Base-by-base conservation (phyloP, 148 eudicot species). In the Rhododendron vialii region DNA sequence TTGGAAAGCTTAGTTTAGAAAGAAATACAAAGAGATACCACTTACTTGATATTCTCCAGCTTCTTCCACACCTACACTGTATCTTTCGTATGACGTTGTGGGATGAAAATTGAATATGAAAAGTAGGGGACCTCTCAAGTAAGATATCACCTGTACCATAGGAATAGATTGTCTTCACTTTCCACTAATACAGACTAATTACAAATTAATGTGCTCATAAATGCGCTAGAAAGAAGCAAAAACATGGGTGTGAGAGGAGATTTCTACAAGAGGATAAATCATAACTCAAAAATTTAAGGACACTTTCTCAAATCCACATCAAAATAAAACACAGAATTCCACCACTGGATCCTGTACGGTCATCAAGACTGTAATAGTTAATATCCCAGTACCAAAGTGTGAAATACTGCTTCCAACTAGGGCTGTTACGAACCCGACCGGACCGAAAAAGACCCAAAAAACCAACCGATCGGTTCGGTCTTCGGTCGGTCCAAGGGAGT, bases 11-110 rank as follows among this genome's bases (percentile, higher is more conserved):
- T 35, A n/a, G 67, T 22, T 51, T 82, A 20, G 35, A 57, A 73
- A 88, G 50, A 84, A 75, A 61, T 55, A 55, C 24, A 18, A 82
- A 50, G 14, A 83, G 4, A 74, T 15, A 61, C 74, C 28, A 84
- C 98, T 92, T 88, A 94, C 99, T 90, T 93, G 94, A 93, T 95
- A 97, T 83, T 97, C 99, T 86, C 99, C 99, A 82, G 99, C 99
- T 92, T 97, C 99, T 90, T 93, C 99, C 47, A 95, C 96, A 63
- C 99, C 99, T 28, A 97, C 90, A 83, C 81, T 89, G 69, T 93
- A 94, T 85, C 89, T 92, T 86, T 93, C 94, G 80, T 93, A 93
- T 11, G 99, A 92, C 71, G 90, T 90, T 45, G 92, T 85, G 45
- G 99, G 98, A 90, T 95, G 98, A 83, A 97, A 97, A 88, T 97